Conservation (phyloP, 352 stramenopile genomes). For the Pythium biforme region DNA sequence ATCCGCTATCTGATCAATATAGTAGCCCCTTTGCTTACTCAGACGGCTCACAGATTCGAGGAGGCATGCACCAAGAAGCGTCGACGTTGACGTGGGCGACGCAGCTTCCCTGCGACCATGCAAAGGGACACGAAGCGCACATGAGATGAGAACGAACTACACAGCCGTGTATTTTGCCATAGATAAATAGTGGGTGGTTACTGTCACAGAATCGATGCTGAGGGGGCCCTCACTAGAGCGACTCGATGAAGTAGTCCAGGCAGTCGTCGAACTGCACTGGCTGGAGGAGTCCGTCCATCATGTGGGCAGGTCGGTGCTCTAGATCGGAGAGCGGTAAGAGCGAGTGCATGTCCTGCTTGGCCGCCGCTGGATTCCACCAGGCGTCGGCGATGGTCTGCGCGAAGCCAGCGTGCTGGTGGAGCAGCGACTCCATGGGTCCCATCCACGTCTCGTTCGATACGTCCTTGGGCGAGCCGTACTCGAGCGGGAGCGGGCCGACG, state of each 20-base stretch:
- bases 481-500: slow-evolving; percentile 9
- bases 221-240: slow-evolving; percentile 11
- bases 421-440: slow-evolving; percentile 12
- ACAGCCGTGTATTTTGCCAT: slow-evolving; percentile 1
- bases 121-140: neutral
- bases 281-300: slow-evolving; percentile 4
- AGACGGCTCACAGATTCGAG: too few relatives aligned
- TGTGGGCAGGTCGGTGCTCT: slow-evolving; percentile 10
- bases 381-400: slow-evolving; percentile 1
- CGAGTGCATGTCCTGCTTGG: neutral
- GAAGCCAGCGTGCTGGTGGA: slow-evolving; percentile 7
- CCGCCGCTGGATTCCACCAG: slow-evolving; percentile 8
- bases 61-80: too few relatives aligned
- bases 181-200: neutral
- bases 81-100: too few relatives aligned
- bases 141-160: slow-evolving; percentile 1
- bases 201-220: neutral
- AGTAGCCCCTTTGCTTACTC: neutral
- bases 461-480: slow-evolving; percentile 26
- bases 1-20: neutral
- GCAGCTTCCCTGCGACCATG: neutral
- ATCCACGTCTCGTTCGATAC: slow-evolving; percentile 18
- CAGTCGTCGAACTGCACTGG: slow-evolving; percentile 30
- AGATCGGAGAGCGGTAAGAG: slow-evolving; percentile 23
- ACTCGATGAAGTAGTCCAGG: slow-evolving; percentile 33